Base-by-base conservation (phyloP, 1,139 yeast species). In the Meyerozyma elateridarum region DNA sequence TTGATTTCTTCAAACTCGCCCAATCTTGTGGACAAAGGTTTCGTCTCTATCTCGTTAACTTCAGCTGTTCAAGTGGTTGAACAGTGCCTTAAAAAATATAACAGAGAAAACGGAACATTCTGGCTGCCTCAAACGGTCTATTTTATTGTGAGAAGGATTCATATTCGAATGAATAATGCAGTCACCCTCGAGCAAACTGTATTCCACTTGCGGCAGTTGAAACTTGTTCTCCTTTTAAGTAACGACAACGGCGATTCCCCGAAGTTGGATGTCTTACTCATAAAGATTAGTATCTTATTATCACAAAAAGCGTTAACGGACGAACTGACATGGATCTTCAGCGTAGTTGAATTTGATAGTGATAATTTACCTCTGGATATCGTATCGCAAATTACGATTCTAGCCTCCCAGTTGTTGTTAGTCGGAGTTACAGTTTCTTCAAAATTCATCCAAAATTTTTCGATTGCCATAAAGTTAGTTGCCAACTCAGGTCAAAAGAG, bases 121-220 rank as follows among this genome's bases (percentile, higher is more conserved):
- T 76, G 81, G 82, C 35, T 47, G 3, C 36, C 52, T 1, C 42
- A 50, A 6, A 45, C 45, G 5, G 44, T 64, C 3, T 64, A 63
- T 36, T 73, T 73, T 43, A 30, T 74, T 4, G 27, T 59, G 1
- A 52, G 70, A 13, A 53, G 64, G 13, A 25, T 69, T 2, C 41
- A 68, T 1, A 33, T 54, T 2, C 37, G 45, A 7, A 35, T 71
- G 3, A 45, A 52, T 0, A 25, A 39, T 0, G 38, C 63, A 0
- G 26, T 45, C 1, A 38, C 54, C n/a, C 19, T 30, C 4, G 49
- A 54, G 2, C 60, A 59, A 20, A 54, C 42, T 29, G 15, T 46
- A 2, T 13, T 51, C 2, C 36, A 44, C 13, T 28, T 76, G 6
- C 55, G 78, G 37, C 62, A 54, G 35, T 36, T 76, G 9, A 70